These are phyloP conservation scores for Teunomyces cretensis DNA, from an alignment of 805 yeast species.

Conservation along the genomic window DNA sequence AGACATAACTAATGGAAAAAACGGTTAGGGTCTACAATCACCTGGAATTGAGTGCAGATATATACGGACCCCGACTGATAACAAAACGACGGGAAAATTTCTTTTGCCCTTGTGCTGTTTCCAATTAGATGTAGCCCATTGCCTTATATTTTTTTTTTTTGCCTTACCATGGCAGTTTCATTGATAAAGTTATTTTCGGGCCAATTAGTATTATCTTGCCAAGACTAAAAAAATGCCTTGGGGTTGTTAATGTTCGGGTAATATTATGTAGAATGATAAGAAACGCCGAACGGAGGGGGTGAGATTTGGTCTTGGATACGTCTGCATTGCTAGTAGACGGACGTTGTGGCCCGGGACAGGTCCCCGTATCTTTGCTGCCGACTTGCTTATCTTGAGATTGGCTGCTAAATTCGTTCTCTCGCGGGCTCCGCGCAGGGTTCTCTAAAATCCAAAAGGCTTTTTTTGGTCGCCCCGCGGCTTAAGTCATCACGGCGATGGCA, in stretches of 20 bases:
- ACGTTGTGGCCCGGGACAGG: too few species aligned
- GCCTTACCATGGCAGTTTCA: not conserved
- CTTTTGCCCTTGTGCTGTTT: not conserved
- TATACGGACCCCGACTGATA: not conserved
- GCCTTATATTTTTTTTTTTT: not conserved
- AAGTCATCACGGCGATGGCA: too few species aligned
- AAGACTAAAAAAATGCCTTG: not conserved
- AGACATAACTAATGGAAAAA: constrained; percentile 1
- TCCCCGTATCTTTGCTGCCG: not conserved
- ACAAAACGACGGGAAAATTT: not conserved
- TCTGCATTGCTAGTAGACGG: too few species aligned
- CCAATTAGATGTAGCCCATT: not conserved
- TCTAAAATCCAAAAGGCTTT: too few species aligned
- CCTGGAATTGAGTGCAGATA: not conserved
- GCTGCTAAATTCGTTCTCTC: too few species aligned
- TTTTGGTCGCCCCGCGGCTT: too few species aligned
- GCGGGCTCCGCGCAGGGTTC: too few species aligned
- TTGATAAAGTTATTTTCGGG: not conserved
- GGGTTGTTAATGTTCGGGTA: not conserved
- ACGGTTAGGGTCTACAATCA: not conserved
- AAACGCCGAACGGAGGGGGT: not conserved
- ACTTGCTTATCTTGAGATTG: too few species aligned
- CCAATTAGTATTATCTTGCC: constrained; percentile 2
- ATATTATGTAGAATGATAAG: not conserved
- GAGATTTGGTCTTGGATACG: not conserved